Evolutionary conservation across 116 monocot species (phyloP).

Genomic region (Dioscorea cayenensis): DNA sequence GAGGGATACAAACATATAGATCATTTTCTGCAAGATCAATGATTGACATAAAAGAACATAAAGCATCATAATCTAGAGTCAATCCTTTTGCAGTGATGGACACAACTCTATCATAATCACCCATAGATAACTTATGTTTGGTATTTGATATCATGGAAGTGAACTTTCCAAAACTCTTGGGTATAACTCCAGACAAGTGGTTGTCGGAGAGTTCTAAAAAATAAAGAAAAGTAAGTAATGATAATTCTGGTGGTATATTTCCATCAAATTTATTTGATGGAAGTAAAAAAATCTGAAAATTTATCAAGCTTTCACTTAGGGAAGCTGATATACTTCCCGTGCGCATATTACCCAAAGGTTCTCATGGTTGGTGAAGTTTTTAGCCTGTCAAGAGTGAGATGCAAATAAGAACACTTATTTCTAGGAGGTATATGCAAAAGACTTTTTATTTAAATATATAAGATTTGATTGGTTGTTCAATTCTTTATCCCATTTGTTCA

Average conservation of each 20-base stretch:
- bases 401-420: too few species aligned
- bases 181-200: neutral
- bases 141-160: neutral
- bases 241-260: conserved; percentile 11
- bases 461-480: too few species aligned
- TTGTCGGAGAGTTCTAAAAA: neutral
- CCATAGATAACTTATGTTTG: neutral
- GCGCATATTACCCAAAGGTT: conserved; percentile 14
- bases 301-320: neutral
- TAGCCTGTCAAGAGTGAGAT: too few species aligned
- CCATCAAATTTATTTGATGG: conserved; percentile 14
- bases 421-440: too few species aligned
- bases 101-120: neutral
- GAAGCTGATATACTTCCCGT: conserved; percentile 13
- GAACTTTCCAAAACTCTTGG: neutral
- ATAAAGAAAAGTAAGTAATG: neutral
- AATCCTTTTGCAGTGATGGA: neutral
- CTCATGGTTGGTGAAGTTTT: too few species aligned
- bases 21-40: conserved; percentile 1
- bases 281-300: conserved; percentile 2
- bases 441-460: too few species aligned
- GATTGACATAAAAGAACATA: neutral
- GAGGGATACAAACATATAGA: conserved; percentile 15
- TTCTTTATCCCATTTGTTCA: too few species aligned
- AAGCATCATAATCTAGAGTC: neutral